A percentile compares a stretch with the other conserved stretches of the same genome.
Conservation (phyloP, 371 early-diverging fungal species). For the Fennellomyces sp. region DNA sequence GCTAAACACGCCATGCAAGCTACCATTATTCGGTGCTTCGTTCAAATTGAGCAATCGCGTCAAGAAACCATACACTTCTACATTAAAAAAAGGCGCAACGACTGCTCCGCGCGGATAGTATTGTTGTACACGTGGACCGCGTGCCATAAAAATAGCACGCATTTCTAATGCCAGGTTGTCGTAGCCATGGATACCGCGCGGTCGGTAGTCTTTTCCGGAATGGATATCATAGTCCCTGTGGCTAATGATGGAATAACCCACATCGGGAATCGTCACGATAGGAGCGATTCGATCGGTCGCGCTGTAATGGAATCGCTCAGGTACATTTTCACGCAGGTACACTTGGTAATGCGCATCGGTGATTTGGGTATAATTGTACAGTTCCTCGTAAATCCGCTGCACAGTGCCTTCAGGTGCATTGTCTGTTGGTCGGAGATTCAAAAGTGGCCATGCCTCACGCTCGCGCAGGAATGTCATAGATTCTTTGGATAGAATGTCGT, state of each 20-base stretch:
- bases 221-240: conserved; percentile 35
- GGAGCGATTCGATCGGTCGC: conserved; percentile 72
- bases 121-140: conserved; percentile 70
- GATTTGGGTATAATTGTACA: conserved; percentile 29
- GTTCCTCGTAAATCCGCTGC: conserved; percentile 29
- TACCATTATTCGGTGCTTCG: conserved; percentile 76
- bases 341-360: conserved; percentile 60
- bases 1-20: conserved; percentile 19
- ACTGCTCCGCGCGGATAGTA: conserved; percentile 24
- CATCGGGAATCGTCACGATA: conserved; percentile 72
- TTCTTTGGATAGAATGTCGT: conserved; percentile 60
- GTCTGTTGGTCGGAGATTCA: conserved; percentile 51
- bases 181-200: conserved; percentile 86
- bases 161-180: conserved; percentile 78
- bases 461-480: conserved; percentile 26
- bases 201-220: conserved; percentile 23
- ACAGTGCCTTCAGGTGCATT: conserved; percentile 29
- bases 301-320: conserved; percentile 63
- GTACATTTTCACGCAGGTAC: conserved; percentile 69
- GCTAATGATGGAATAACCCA: conserved; percentile 59
- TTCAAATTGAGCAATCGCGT: conserved; percentile 62
- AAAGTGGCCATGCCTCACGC: conserved; percentile 40
- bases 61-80: conserved; percentile 77
- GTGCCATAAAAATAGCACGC: conserved; percentile 87
- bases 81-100: conserved; percentile 70